Conservation (phyloP, 257 asterid species). For the Solanum phureja region DNA sequence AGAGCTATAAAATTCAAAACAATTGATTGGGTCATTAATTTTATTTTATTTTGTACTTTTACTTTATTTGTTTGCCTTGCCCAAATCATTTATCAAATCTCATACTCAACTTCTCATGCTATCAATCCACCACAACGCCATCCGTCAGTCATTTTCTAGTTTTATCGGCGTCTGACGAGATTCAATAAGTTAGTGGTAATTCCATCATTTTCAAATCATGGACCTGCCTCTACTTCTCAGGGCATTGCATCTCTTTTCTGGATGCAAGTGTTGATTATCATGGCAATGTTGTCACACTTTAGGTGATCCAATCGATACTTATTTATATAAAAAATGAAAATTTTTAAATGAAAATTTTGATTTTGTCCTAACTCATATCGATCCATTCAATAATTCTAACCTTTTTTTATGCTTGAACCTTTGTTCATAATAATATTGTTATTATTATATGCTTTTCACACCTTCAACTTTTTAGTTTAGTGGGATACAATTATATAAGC, state of each 20-base stretch:
- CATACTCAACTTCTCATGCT: not conserved
- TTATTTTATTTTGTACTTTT: not conserved
- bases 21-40: too few relatives aligned
- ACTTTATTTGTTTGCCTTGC: too few relatives aligned
- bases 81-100: not conserved
- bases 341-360: too few relatives aligned
- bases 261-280: not conserved
- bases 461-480: too few relatives aligned
- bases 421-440: too few relatives aligned
- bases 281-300: not conserved
- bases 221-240: not conserved
- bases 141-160: not conserved
- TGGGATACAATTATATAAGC: too few relatives aligned
- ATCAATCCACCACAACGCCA: not conserved
- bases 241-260: too few relatives aligned
- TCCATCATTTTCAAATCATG: not conserved
- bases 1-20: not conserved
- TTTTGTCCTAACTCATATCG: too few relatives aligned
- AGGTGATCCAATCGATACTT: not conserved
- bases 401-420: too few relatives aligned
- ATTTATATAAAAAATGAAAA: too few relatives aligned
- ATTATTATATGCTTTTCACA: too few relatives aligned
- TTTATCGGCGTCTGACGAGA: not conserved
- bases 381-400: too few relatives aligned
- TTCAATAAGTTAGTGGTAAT: not conserved